Percentiles rank a stretch among this genome's conserved stretches.
phyloP scores from a whole-genome alignment of 75 land plant species.

The Cupressus sempervirens region DNA sequence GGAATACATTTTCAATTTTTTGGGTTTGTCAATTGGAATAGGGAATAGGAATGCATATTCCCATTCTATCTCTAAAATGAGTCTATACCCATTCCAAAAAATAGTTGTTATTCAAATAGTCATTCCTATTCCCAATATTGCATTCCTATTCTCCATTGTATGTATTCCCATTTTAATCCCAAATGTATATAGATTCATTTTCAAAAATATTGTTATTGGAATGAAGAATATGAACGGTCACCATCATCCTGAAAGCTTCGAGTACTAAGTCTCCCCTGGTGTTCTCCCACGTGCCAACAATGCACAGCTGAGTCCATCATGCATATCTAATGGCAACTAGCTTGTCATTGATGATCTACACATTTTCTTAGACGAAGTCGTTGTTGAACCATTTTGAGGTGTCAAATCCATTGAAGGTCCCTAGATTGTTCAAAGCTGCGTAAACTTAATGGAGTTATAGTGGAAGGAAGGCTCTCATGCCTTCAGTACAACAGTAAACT shows the following conservation, averaged over 20 bases:
- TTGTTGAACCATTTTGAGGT: background rate
- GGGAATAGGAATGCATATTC: too few relatives aligned
- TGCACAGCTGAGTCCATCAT: background rate
- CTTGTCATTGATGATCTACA: background rate
- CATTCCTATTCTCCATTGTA: too few relatives aligned
- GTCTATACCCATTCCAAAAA: too few relatives aligned
- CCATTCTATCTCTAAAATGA: too few relatives aligned
- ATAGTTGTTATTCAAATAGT: too few relatives aligned
- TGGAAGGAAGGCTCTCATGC: background rate
- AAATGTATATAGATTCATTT: too few relatives aligned
- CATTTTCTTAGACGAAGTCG: background rate
- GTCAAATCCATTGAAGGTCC: background rate
- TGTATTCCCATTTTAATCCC: too few relatives aligned
- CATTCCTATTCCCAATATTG: too few relatives aligned
- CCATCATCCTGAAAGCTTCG: background rate
- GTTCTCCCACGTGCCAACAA: background rate
- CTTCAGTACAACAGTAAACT: background rate
- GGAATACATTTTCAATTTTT: too few relatives aligned
- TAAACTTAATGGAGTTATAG: background rate
- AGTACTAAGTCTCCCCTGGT: background rate
- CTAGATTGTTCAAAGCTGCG: background rate
- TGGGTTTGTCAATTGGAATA: too few relatives aligned
- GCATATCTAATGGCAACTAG: background rate
- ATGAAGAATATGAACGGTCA: too few relatives aligned
- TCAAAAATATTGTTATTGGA: too few relatives aligned